Evolutionary conservation across 2,329 filamentous ascomycete species (phyloP), one percentile per base, ranked within the genome.

Genomic region (Pseudogymnoascus sp.): DNA sequence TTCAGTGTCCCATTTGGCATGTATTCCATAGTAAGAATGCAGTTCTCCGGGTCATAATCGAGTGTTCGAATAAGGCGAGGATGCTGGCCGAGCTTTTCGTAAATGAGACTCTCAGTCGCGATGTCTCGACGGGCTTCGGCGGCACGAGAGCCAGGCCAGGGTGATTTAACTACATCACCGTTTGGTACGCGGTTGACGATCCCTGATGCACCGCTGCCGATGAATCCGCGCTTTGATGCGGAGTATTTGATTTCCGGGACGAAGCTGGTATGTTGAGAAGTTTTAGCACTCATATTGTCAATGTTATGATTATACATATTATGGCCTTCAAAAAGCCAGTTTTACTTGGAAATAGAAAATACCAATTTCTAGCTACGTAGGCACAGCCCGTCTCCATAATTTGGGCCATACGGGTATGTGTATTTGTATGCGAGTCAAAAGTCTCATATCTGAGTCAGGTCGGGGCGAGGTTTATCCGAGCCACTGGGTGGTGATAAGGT

Each of bases 1-100:
- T 66, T 64, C 31, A 74, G 65, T 31, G 64, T 65, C 17, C 72
- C 71, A 57, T 71, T 72, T 40, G 62, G 44, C 64, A 71, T 66
- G 50, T 71, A 68, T 64, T 71, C 67, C 60, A 74, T 67, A 23
- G 69, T 71, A 64, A 73, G 63, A 35, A 66, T 67, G 64, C 67
- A 71, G 1, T 63, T 47, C 26, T 67, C 40, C 8, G 68, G 64
- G 63, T 72, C 65, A 68, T 69, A 72, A 60, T 64, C 62, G 40
- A 71, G 60, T 10, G 70, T 63, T 42, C 65, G 63, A 9, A 68
- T 65, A 26, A 71, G 61, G 38, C 66, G 67, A 53, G 67, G 68
- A 28, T 68, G 67, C 17, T 60, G 53, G 17, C 68, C 67, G 7
- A 71, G 44, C 36, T 64, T 67, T 38, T 65, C 42, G 63, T 73